phyloP scores from a whole-genome alignment of 2,329 filamentous ascomycete genomes.

The Didymellaceae sp. region DNA sequence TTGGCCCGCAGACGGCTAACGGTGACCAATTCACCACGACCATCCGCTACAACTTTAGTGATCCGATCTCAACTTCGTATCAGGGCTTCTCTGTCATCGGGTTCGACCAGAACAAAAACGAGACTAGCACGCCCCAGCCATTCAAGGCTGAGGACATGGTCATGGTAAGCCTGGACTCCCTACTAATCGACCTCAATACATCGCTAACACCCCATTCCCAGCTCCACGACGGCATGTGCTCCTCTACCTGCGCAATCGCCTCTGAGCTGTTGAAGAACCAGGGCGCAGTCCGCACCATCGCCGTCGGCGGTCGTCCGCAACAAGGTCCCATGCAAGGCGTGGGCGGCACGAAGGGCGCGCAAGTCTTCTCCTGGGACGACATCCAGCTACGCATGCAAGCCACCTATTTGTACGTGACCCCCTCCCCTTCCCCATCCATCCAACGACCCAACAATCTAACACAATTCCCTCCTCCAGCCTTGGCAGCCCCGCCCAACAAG shows the following conservation, averaged over 20 bases:
- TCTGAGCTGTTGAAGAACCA: slow-evolving; percentile 55
- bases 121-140: slow-evolving; percentile 41
- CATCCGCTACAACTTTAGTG: slow-evolving; percentile 47
- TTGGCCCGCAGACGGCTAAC: slow-evolving; percentile 42
- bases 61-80: slow-evolving; percentile 39
- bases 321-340: slow-evolving; percentile 53
- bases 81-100: slow-evolving; percentile 41
- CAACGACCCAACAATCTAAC: too few relatives aligned
- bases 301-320: slow-evolving; percentile 52
- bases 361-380: slow-evolving; percentile 45
- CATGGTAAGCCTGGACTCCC: slow-evolving; percentile 32
- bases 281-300: slow-evolving; percentile 52
- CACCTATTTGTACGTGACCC: slow-evolving; percentile 35
- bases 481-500: slow-evolving; percentile 39
- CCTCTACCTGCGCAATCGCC: slow-evolving; percentile 55
- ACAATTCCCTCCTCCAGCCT: slow-evolving; percentile 21
- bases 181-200: neutral
- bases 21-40: slow-evolving; percentile 46
- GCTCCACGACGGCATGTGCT: slow-evolving; percentile 55
- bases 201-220: slow-evolving; percentile 12
- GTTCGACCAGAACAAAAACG: slow-evolving; percentile 37
- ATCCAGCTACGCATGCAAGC: slow-evolving; percentile 41
- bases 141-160: slow-evolving; percentile 51
- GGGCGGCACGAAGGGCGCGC: slow-evolving; percentile 54
- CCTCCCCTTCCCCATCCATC: neutral